Conservation (phyloP, 1,284 basidiomycete genomes). For the Apiotrichum gamsii region DNA sequence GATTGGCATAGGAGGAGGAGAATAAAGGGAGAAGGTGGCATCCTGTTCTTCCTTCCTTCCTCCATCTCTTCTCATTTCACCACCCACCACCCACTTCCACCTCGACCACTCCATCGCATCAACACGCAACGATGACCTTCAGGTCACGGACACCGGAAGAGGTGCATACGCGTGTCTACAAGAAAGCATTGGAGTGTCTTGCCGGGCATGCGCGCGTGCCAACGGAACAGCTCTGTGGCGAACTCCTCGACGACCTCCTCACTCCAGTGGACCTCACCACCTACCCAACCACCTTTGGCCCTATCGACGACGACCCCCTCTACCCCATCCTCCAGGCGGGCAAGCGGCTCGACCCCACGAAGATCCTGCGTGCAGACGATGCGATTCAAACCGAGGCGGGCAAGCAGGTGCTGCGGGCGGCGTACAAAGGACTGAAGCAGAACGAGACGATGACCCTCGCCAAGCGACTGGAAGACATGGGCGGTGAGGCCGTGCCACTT, state of each 20-base stretch:
- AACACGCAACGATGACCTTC: too few relatives aligned
- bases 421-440: not conserved
- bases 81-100: too few relatives aligned
- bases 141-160: too few relatives aligned
- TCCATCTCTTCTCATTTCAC: too few relatives aligned
- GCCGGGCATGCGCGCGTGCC: too few relatives aligned
- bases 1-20: slow-evolving; percentile 60
- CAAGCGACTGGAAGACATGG: not conserved
- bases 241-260: not conserved
- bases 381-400: not conserved
- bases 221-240: not conserved
- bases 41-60: too few relatives aligned
- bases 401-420: not conserved
- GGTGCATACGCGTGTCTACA: too few relatives aligned
- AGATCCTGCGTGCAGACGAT: not conserved
- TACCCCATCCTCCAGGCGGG: not conserved
- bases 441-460: not conserved
- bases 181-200: too few relatives aligned
- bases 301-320: slow-evolving; percentile 7
- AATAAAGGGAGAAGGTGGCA: too few relatives aligned
- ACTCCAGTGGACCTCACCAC: slow-evolving; percentile 1
- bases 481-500: not conserved
- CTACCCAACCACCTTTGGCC: slow-evolving; percentile 10
- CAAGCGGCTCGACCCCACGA: too few relatives aligned
- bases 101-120: too few relatives aligned